Conservation (phyloP, 345 rosid species). For the Cardamine occulta region DNA sequence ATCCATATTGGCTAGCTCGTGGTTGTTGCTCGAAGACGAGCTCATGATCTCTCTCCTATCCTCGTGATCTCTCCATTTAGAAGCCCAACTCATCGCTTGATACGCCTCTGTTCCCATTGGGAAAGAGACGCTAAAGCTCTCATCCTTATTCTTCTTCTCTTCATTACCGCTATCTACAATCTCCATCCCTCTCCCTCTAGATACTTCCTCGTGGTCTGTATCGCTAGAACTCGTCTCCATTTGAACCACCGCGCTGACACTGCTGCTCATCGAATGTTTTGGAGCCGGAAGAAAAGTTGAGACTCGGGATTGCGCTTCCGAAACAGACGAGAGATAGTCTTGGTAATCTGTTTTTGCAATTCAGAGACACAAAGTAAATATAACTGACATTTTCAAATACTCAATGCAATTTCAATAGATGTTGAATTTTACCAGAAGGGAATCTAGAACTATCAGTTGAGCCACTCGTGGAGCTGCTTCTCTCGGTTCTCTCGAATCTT, state of each 20-base stretch:
- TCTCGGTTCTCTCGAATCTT: constrained; percentile 52
- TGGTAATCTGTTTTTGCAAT: constrained; percentile 32
- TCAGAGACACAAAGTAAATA: background rate
- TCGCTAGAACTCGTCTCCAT: constrained; percentile 44
- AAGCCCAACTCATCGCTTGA: constrained; percentile 39
- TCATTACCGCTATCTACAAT: constrained; percentile 30
- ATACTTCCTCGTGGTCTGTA: constrained; percentile 26
- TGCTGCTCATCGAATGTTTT: constrained; percentile 26
- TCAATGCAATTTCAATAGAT: background rate
- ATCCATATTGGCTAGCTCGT: constrained; percentile 46
- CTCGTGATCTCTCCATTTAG: constrained; percentile 49
- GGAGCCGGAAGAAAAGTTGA: background rate
- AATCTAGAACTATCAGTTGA: constrained; percentile 43
- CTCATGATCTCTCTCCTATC: constrained; percentile 46
- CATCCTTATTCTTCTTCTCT: constrained; percentile 22
- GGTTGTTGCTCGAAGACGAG: constrained; percentile 50
- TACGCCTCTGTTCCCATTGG: constrained; percentile 44
- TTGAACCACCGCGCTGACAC: background rate
- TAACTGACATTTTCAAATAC: background rate
- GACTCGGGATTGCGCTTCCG: constrained; percentile 43
- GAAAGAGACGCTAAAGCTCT: constrained; percentile 42
- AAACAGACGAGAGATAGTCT: constrained; percentile 36
- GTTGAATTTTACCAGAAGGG: constrained; percentile 29
- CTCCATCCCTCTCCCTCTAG: constrained; percentile 30
- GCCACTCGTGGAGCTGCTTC: constrained; percentile 51